Conservation (phyloP, 1,284 basidiomycete genomes). For the Fomitopsis pinicola region DNA sequence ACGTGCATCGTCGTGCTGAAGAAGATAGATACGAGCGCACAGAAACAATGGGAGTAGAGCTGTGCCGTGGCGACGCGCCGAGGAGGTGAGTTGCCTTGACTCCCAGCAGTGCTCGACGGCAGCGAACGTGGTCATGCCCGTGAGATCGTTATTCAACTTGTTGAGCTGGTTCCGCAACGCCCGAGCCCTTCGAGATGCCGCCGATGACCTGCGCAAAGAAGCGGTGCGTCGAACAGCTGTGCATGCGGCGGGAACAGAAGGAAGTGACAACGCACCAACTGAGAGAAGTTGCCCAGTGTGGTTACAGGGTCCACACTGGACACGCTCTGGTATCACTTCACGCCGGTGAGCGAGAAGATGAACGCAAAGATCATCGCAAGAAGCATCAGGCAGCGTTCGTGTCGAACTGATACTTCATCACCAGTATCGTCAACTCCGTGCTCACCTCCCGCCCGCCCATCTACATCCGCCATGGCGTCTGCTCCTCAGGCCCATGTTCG, state of each 20-base stretch:
- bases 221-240: neutral
- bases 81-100: constrained; percentile 69
- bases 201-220: constrained; percentile 48
- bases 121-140: constrained; percentile 55
- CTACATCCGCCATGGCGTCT: constrained; percentile 56
- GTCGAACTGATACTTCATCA: constrained; percentile 46
- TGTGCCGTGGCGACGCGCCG: constrained; percentile 65
- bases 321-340: constrained; percentile 56
- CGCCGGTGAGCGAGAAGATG: constrained; percentile 41
- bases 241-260: neutral
- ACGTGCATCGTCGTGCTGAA: constrained; percentile 54
- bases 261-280: constrained; percentile 12
- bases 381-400: constrained; percentile 50
- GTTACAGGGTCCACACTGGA: constrained; percentile 53
- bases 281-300: constrained; percentile 45
- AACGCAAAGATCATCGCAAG: constrained; percentile 67
- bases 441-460: constrained; percentile 43
- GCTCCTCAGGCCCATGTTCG: constrained; percentile 37
- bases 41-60: constrained; percentile 57
- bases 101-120: constrained; percentile 58
- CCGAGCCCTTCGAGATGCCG: constrained; percentile 48
- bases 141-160: constrained; percentile 40
- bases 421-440: constrained; percentile 50
- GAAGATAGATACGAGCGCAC: constrained; percentile 56
- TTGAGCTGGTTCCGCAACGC: constrained; percentile 43